Base-by-base conservation (phyloP, 1,139 yeast genomes). In the Geotrichum carabidarum region DNA sequence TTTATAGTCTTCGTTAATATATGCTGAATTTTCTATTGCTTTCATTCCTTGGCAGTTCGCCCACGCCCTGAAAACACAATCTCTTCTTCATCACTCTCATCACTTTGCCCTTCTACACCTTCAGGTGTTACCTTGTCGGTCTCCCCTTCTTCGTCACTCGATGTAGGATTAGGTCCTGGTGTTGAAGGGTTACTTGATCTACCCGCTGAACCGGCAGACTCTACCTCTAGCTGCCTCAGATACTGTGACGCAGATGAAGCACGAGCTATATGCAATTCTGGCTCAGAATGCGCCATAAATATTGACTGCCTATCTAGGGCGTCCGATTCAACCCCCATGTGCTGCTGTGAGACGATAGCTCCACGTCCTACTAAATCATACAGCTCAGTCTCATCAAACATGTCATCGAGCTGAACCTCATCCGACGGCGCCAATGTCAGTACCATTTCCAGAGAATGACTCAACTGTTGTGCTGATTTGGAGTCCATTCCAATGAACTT, bases 11-110 rank as follows among this genome's bases (percentile, higher is more conserved):
- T 12, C 32, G 11, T 17, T 42, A 22, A 8, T 18, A 42, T 38
- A 38, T 9, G 11, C 22, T 38, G 11, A 38, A 15, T 38, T 15
- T 38, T 22, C 27, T 22, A 22, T 22, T 22, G 27, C 3, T 22
- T 22, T 30, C 14, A 15, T n/a, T 30, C 8, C 46, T 27, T 43
- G 14, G 44, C 12, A 40, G 30, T 17, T 12, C 27, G 44, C 44
- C 44, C 44, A 22, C 56, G 42, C 8, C 57, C 57, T 37, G 35
- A 17, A 45, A 51, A 55, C 17, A 55, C 57, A 48, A 55, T 50
- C 38, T 55, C 55, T 37, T 54, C 57, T 8, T 54, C 52, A 35
- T 44, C 51, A n/a, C 38, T 51, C 12, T 30, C 36, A 15, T 44
- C 54, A 11, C 32, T 48, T 12, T 53, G 46, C 14, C 41, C 18